Evolutionary conservation across 2,329 filamentous ascomycete genomes (phyloP).

Genomic region (Fusarium sp.): DNA sequence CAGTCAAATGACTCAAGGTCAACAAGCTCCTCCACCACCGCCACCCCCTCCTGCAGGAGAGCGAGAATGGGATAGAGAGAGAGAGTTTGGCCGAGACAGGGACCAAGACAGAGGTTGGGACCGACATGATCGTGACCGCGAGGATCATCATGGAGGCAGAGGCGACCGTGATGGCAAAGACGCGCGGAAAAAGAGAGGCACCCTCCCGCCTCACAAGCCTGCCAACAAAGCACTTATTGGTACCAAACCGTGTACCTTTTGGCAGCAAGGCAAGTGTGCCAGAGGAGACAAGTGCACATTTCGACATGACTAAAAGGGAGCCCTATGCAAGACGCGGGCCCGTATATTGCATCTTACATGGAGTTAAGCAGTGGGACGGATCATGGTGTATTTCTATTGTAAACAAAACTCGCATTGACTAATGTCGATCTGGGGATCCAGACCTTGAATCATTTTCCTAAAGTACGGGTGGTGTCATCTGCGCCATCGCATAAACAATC

Average conservation of each 20-base stretch:
- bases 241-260: slow-evolving; percentile 78
- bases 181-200: slow-evolving; percentile 57
- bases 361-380: slow-evolving; percentile 18
- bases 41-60: slow-evolving; percentile 49
- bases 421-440: slow-evolving; percentile 1
- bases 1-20: slow-evolving; percentile 54
- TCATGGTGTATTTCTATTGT: slow-evolving; percentile 46
- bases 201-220: slow-evolving; percentile 57
- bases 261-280: slow-evolving; percentile 76
- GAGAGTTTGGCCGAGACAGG: slow-evolving; percentile 46
- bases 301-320: slow-evolving; percentile 67
- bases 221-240: slow-evolving; percentile 70
- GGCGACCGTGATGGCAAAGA: slow-evolving; percentile 55
- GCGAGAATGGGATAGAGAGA: slow-evolving; percentile 49
- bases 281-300: slow-evolving; percentile 82
- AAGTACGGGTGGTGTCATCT: slow-evolving; percentile 2
- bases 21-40: slow-evolving; percentile 44
- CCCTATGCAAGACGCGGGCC: slow-evolving; percentile 8
- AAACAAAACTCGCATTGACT: slow-evolving; percentile 36
- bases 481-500: slow-evolving; percentile 18
- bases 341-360: slow-evolving; percentile 22
- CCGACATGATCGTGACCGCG: slow-evolving; percentile 45
- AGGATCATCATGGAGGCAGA: slow-evolving; percentile 50
- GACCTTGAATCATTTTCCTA: slow-evolving; percentile 20
- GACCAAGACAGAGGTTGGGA: slow-evolving; percentile 47